Percentiles rank a stretch among this genome's conserved stretches.
Conservation (phyloP, 192 early-diverging fungal genomes). For the Endogone sp. region DNA sequence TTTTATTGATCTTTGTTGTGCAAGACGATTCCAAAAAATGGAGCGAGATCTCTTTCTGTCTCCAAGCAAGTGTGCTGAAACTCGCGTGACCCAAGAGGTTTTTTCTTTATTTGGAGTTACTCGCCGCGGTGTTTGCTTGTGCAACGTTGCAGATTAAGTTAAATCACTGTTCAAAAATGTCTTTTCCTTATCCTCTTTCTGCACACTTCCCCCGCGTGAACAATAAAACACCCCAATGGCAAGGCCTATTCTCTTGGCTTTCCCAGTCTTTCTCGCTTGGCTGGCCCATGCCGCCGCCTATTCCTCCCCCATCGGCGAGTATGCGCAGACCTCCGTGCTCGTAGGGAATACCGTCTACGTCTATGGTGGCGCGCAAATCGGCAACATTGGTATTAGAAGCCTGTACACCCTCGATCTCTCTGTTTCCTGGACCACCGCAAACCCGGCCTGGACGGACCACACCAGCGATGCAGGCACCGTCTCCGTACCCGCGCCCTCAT, state of each 20-base stretch:
- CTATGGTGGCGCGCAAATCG: not conserved
- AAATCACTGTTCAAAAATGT: no score
- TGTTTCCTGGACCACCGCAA: not conserved
- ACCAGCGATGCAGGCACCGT: not conserved
- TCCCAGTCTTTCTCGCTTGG: not conserved
- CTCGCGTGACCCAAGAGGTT: no score
- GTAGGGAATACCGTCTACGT: not conserved
- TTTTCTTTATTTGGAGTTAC: no score
- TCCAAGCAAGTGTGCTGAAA: no score
- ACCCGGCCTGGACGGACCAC: not conserved
- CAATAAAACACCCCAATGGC: no score
- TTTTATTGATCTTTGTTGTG: no score
- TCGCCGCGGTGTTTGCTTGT: no score
- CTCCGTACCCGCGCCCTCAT: not conserved
- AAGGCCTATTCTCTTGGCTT: not conserved
- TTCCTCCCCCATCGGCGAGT: not conserved
- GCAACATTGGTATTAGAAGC: not conserved
- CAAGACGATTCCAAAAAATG: no score
- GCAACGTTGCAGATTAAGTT: no score
- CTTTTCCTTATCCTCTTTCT: no score
- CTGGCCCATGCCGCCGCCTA: not conserved
- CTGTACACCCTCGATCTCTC: not conserved
- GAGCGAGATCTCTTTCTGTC: no score
- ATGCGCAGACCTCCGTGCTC: not conserved
- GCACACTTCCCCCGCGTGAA: no score